Base-by-base conservation (phyloP, 2,329 filamentous ascomycete species). In the Dothistroma pini region DNA sequence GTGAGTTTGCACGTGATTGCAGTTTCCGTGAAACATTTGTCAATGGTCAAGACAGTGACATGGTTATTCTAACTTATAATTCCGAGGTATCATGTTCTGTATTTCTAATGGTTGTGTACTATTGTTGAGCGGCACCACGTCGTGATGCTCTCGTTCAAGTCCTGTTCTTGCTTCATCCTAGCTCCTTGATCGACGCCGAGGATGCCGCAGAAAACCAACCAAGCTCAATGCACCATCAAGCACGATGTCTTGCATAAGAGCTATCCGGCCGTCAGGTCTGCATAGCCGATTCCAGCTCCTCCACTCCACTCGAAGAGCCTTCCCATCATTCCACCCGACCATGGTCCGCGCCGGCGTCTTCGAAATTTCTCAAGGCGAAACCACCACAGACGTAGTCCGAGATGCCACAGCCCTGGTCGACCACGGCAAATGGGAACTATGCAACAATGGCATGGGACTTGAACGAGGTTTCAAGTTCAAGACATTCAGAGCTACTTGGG, bases 401-500 rank as follows among this genome's bases (percentile, higher is more conserved):
- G 60, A 72, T 35, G 66, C 68, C 38, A 67, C 66, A 22, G 54
- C 62, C 22, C 63, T 75, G n/a, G 57, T 72, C 47, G 63, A 68
- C 12, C 48, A 62, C 16, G 70, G 71, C 8, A 65, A 62, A 61
- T 77, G 75, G 75, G 61, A 61, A 21, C 49, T 76, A 2, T 73
- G 69, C 55, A 60, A 68, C 11, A 63, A 72, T 22, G 71, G 71
- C 2, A 72, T 69, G 60, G 75, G 73, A 0, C 54, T 77, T 7
- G 71, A 76, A 64, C 60, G 74, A 25, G 58, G 63, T 0, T 76
- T 78, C 62, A 68, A 68, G 56, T 78, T 78, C 68, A 74, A 74
- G 65, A 74, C 70, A 4, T 78, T 78, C 60, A 74, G 71, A 41
- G 63, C 67, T 3, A 74, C 75, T 11, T 77, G 75, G 75, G 75